Percentiles rank a stretch among this genome's conserved stretches.
Evolutionary conservation across 2,329 filamentous ascomycete species (phyloP).

Genomic region (Fusarium mangiferae): DNA sequence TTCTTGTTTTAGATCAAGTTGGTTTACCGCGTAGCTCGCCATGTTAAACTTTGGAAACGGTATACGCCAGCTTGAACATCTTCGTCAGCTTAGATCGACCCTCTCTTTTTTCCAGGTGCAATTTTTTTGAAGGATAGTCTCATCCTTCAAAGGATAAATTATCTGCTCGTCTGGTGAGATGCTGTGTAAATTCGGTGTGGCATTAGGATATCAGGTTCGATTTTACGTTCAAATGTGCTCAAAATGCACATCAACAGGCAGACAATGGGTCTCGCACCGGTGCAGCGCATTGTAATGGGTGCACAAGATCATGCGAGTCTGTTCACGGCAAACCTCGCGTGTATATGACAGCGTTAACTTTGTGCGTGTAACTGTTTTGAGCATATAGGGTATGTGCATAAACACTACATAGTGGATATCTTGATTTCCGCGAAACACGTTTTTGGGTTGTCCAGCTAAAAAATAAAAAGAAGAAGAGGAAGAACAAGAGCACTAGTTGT

Average conservation of each 20-base stretch:
- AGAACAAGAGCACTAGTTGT: background rate
- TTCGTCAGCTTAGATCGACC: background rate
- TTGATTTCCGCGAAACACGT: background rate
- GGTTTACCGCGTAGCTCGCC: background rate
- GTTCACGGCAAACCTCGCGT: background rate
- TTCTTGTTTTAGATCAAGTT: conserved; percentile 8
- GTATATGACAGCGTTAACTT: background rate
- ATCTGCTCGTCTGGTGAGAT: background rate
- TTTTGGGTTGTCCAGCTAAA: background rate
- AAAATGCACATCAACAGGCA: background rate
- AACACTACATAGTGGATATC: background rate
- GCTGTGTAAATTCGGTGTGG: no score
- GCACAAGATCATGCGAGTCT: background rate
- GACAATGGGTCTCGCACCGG: background rate
- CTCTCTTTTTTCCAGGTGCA: background rate
- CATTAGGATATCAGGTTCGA: no score
- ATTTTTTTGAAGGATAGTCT: background rate
- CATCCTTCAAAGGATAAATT: background rate
- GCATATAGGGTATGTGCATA: background rate
- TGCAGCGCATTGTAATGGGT: background rate
- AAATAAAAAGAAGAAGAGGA: no score
- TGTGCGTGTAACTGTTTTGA: background rate
- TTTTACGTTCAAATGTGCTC: background rate
- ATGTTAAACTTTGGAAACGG: background rate
- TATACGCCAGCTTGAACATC: background rate